Conservation (phyloP, 768 basidiomycete species). For the Phanerodontia chrysosporium region DNA sequence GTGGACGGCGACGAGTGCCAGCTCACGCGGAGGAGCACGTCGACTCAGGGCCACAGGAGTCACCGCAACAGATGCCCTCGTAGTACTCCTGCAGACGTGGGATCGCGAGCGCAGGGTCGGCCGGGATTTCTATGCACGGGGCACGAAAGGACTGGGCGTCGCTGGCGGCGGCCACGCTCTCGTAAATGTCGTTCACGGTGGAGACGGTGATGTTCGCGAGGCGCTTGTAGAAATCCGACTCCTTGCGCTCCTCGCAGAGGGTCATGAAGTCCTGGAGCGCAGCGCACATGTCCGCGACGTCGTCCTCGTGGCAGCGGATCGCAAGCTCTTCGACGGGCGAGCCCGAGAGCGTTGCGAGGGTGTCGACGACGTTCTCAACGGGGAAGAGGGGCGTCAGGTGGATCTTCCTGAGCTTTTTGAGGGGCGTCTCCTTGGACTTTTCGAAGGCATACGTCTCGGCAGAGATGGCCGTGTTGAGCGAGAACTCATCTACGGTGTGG, state of each 20-base stretch:
- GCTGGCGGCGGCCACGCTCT: slow-evolving; percentile 15
- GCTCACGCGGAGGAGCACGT: not conserved
- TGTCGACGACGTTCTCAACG: slow-evolving; percentile 54
- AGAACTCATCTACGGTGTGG: slow-evolving; percentile 49
- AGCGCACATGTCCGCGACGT: slow-evolving; percentile 56
- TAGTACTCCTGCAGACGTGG: slow-evolving; percentile 47
- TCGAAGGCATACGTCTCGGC: slow-evolving; percentile 36
- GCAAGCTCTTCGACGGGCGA: slow-evolving; percentile 57
- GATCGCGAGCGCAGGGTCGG: slow-evolving; percentile 42
- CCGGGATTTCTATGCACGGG: slow-evolving; percentile 17
- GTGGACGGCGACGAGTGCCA: not conserved
- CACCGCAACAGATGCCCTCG: slow-evolving; percentile 38
- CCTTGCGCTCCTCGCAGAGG: slow-evolving; percentile 43
- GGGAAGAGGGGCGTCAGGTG: slow-evolving; percentile 63
- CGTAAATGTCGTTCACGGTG: slow-evolving; percentile 34
- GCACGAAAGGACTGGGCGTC: slow-evolving; percentile 1
- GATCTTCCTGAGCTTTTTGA: slow-evolving; percentile 47
- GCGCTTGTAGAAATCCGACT: slow-evolving; percentile 45
- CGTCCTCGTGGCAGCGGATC: slow-evolving; percentile 58
- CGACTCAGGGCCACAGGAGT: slow-evolving; percentile 4
- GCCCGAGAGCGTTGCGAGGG: slow-evolving; percentile 52
- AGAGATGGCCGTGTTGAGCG: slow-evolving; percentile 37
- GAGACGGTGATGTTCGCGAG: slow-evolving; percentile 44
- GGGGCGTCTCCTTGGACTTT: slow-evolving; percentile 37
- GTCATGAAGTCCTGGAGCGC: slow-evolving; percentile 55